Conservation (phyloP, 2,329 filamentous ascomycete species). For the Conoideocrella luteorostrata region DNA sequence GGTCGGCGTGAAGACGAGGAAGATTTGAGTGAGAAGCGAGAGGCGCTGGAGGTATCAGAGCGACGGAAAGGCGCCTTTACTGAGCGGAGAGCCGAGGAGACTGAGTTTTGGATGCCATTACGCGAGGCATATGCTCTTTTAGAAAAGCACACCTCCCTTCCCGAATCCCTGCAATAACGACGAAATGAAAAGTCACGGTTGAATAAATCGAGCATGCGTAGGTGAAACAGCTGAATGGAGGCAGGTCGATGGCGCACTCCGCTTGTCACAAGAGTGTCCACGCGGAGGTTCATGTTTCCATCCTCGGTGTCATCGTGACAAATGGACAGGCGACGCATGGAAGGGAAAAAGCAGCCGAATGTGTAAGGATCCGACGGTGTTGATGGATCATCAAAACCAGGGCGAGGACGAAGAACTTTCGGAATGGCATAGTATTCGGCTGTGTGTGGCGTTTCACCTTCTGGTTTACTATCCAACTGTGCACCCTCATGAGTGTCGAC, state of each 20-base stretch:
- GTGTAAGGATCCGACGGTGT: constrained; percentile 68
- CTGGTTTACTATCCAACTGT: neutral
- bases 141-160: constrained; percentile 85
- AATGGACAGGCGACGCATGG: constrained; percentile 71
- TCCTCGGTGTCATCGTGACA: constrained; percentile 86
- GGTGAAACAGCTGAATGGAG: constrained; percentile 75
- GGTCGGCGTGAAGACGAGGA: constrained; percentile 15
- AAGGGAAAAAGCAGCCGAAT: constrained; percentile 83
- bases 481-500: constrained; percentile 17
- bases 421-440: constrained; percentile 6
- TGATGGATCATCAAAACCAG: neutral
- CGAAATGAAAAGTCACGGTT: constrained; percentile 84
- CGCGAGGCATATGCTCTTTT: constrained; percentile 53
- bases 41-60: constrained; percentile 13
- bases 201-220: constrained; percentile 88
- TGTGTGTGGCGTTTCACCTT: neutral
- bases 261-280: constrained; percentile 65
- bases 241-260: constrained; percentile 21
- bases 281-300: constrained; percentile 91
- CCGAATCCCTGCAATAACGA: constrained; percentile 86
- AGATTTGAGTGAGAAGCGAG: constrained; percentile 10
- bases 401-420: neutral
- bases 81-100: constrained; percentile 44
- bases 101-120: constrained; percentile 12
- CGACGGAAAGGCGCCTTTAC: constrained; percentile 31